Evolutionary conservation across 2,329 filamentous ascomycete species (phyloP), one percentile per base, ranked within the genome.

Genomic region (Aspergillus quadrilineatus): DNA sequence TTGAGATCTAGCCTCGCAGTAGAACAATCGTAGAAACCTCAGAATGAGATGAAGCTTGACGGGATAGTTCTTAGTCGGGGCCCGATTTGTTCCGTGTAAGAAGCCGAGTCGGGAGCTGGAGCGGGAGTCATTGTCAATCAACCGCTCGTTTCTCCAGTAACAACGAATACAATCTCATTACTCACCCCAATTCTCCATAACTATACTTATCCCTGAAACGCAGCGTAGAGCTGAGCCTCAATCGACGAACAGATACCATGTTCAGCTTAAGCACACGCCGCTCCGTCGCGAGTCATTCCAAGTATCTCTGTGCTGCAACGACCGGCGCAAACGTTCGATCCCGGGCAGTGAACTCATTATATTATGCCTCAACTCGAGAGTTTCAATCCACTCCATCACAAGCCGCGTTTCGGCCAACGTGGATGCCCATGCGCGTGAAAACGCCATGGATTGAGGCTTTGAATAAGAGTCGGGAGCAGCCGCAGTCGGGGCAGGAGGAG

Each of bases 401-500:
- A 46, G 64, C 62, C 10, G 69, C 60, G 5, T 69, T 63, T 41
- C 65, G 65, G 28, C 70, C 71, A 6, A 71, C 69, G 14, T 76
- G 74, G 73, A 84, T 83, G 48, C 79, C 80, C 15, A 82, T 82
- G 73, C 77, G 84, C 44, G 82, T 86, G 6, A 82, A 83, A 58
- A 86, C 81, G n/a, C 86, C 87, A 29, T 89, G 86, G 84, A 81
- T 89, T 41, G 84, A 89, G 63, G 87, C 87, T 0, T 75, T 88
- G 48, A 78, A 77, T 17, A 77, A 80, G 61, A 80, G 82, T 62
- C 79, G 78, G 22, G 75, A 80, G 59, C 68, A 74, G 41, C 72
- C 75, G 17, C 65, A 66, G 15, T 56, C 65, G 14, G 60, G 56
- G 1, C 60, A 69, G 39, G 61, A 30, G 28, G 53, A 58, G 30